Conservation (phyloP, 441 rosid species). For the Erysimum pusillum region DNA sequence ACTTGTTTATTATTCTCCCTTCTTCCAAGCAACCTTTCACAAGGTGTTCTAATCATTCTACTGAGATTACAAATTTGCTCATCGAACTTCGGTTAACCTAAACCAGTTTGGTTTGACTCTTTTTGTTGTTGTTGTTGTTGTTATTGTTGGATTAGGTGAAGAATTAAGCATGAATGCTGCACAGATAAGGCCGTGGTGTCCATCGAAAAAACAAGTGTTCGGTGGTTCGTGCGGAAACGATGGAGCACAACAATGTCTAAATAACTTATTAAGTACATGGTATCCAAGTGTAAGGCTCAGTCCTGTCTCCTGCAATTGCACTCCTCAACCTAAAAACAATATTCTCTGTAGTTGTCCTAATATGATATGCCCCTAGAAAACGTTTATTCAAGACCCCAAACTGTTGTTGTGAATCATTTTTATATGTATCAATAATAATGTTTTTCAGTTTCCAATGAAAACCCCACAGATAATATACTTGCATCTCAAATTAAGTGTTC, state of each 20-base stretch:
- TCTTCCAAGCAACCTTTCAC: conserved; percentile 29
- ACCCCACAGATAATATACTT: not conserved
- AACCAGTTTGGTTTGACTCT: conserved; percentile 8
- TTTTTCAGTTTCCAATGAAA: not conserved
- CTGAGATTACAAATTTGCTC: conserved; percentile 6
- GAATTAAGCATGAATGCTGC: not conserved
- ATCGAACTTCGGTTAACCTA: conserved; percentile 1
- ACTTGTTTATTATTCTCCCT: conserved; percentile 37
- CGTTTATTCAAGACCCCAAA: not conserved
- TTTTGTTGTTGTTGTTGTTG: not conserved
- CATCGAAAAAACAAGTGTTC: conserved; percentile 35
- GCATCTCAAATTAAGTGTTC: not conserved
- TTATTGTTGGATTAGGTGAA: conserved; percentile 37
- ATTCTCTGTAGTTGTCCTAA: conserved; percentile 34
- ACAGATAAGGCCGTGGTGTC: conserved; percentile 33
- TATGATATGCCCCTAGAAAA: conserved; percentile 29
- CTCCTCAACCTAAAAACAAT: not conserved
- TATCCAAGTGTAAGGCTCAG: conserved; percentile 34
- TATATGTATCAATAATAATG: not conserved
- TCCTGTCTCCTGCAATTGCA: conserved; percentile 33
- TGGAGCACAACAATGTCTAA: conserved; percentile 44
- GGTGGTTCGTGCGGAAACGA: conserved; percentile 31
- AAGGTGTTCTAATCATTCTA: conserved; percentile 21
- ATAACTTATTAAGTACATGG: conserved; percentile 37
- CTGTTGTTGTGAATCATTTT: conserved; percentile 14